These are phyloP conservation scores for Talaromyces rugulosus DNA, from an alignment of 2,329 filamentous ascomycete species.

Conservation along the genomic window DNA sequence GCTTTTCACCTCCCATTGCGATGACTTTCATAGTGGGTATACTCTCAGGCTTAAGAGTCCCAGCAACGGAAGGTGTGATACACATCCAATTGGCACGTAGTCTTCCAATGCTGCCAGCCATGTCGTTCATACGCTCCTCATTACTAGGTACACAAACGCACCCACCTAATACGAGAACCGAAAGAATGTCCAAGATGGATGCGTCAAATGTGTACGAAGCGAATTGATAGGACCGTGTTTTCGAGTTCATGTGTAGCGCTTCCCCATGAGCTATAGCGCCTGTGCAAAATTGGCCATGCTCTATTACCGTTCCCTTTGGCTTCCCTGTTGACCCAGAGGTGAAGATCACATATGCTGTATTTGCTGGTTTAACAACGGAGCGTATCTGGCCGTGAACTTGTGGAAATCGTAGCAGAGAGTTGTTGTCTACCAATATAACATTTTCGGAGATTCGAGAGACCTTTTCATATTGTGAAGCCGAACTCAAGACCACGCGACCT, in stretches of 20 bases:
- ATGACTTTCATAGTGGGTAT: conserved; percentile 44
- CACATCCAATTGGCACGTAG: conserved; percentile 48
- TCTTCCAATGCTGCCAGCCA: conserved; percentile 37
- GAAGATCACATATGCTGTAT: conserved; percentile 58
- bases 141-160: conserved; percentile 57
- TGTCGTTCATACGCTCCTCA: conserved; percentile 47
- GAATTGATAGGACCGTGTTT: conserved; percentile 57
- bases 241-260: conserved; percentile 46
- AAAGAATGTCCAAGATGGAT: conserved; percentile 52
- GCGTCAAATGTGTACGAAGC: conserved; percentile 56
- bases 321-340: conserved; percentile 54
- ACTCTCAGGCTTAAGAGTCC: conserved; percentile 39
- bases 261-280: conserved; percentile 50
- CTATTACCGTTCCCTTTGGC: conserved; percentile 60
- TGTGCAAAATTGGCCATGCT: conserved; percentile 56
- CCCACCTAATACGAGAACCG: conserved; percentile 53
- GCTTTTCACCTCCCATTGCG: conserved; percentile 43
- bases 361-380: conserved; percentile 19
- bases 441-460: conserved; percentile 24
- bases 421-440: conserved; percentile 25
- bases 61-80: conserved; percentile 58
- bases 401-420: conserved; percentile 23
- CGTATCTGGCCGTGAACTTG: not conserved
- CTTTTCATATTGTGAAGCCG: conserved; percentile 25
- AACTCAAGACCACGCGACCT: conserved; percentile 31